phyloP scores from a whole-genome alignment of 345 rosid species.

The Salix dunnii region DNA sequence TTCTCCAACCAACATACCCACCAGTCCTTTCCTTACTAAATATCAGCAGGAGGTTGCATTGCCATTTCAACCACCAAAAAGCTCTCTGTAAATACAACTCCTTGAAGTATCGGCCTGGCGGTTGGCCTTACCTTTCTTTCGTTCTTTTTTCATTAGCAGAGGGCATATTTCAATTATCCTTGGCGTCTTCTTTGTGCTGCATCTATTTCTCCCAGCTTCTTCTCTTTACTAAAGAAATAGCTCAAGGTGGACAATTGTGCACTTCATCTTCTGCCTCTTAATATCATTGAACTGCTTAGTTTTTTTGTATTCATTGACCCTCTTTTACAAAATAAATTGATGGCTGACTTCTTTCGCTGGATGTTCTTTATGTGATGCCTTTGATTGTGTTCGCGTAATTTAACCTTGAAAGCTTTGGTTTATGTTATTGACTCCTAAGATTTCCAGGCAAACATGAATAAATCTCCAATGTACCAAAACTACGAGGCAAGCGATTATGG shows the following conservation, averaged over 20 bases:
- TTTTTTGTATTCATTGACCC: neutral
- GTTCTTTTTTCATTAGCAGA: neutral
- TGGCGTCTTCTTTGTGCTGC: conserved; percentile 2
- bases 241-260: conserved; percentile 13
- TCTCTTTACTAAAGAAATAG: neutral
- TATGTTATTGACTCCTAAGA: neutral
- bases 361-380: neutral
- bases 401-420: neutral
- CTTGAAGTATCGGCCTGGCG: conserved; percentile 18
- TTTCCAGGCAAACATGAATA: conserved; percentile 29
- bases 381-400: neutral
- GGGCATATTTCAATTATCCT: conserved; percentile 13
- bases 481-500: conserved; percentile 36
- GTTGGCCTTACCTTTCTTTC: conserved; percentile 19
- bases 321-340: neutral
- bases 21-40: neutral
- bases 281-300: neutral
- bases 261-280: neutral
- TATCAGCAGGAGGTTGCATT: conserved; percentile 2
- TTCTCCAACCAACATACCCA: neutral
- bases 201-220: neutral
- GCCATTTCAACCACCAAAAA: conserved; percentile 26
- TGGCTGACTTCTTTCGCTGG: neutral
- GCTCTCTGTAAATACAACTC: neutral
- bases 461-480: conserved; percentile 18